Percentiles rank a stretch among this genome's conserved stretches.
Evolutionary conservation across 2,329 filamentous ascomycete genomes (phyloP).

Genomic region (Fusarium duplospermum): DNA sequence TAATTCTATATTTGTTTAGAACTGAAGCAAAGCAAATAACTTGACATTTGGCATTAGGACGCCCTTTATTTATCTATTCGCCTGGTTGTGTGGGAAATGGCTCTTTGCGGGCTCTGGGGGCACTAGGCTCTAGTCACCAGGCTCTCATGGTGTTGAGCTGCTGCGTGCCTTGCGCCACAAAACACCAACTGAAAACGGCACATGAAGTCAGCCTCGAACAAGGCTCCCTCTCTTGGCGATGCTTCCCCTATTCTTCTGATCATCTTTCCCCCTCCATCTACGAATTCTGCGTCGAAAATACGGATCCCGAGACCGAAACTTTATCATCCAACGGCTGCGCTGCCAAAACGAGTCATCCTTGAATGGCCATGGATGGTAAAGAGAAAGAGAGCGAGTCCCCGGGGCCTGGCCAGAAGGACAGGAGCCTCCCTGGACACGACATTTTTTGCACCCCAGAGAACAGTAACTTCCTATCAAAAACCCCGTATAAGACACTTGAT

Average conservation of each 20-base stretch:
- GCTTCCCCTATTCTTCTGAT: background rate
- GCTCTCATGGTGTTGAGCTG: background rate
- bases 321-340: background rate
- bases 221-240: background rate
- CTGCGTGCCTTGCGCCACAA: background rate
- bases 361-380: background rate
- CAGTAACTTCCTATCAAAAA: background rate
- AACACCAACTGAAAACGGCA: no score
- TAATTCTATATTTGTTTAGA: background rate
- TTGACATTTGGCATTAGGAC: background rate
- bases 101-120: background rate
- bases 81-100: no score
- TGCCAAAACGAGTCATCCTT: background rate
- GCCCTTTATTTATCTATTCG: background rate
- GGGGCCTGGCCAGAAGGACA: background rate
- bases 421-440: constrained; percentile 3
- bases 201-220: background rate
- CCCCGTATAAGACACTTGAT: background rate
- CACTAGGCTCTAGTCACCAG: background rate
- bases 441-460: constrained; percentile 28
- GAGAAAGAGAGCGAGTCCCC: background rate
- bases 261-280: background rate
- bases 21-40: background rate
- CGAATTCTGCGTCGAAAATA: background rate
- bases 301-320: background rate